Base-by-base conservation (phyloP, 2,329 filamentous ascomycete species). In the Aschersonia sp. region DNA sequence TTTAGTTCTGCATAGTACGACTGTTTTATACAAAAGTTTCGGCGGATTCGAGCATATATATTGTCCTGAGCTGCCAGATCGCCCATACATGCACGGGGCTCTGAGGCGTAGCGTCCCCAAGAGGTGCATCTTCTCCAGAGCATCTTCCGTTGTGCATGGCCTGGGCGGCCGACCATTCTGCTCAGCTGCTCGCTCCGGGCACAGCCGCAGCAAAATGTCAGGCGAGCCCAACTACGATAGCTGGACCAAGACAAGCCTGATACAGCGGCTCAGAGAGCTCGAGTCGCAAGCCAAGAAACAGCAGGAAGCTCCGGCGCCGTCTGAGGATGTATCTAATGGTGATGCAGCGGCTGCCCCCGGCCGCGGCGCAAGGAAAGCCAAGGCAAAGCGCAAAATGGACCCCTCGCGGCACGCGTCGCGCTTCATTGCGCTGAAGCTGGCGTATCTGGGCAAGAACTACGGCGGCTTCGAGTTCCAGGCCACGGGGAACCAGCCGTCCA, bases 381-480 rank as follows among this genome's bases (percentile, higher is more conserved):
- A 72, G 56, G 51, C 39, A 60, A 75, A 66, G 56, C 71, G 66
- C 52, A 69, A 70, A 46, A 82, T 95, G 58, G 87, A 97, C 60
- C 79, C 86, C 0, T 80, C 79, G 11, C 84, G 80, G 59, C 95
- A 95, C 63, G 76, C 78, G 37, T 94, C 87, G 1, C 79, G 92
- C 44, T 79, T 83, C 51, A 84, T 98, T 52, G 92, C 90, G 6
- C 70, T 98, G 50, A 97, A 95, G 64, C 81, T 98, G 52, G 89
- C 92, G 40, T 98, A 98, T 62, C 69, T 97, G 37, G 92, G 92
- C 44, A 85, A 87, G 61, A 77, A 79, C 48, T 98, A 97, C 64
- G 90, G 92, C 64, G 92, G 92, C 1, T 94, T 88, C 62, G 92
- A 98, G 68, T 86, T 90, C 64, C 83, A 90, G 59, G 74, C 76